Percentiles rank a stretch among this genome's conserved stretches.
Conservation (phyloP, 306 rosid species). For the Luffa aegyptiaca region DNA sequence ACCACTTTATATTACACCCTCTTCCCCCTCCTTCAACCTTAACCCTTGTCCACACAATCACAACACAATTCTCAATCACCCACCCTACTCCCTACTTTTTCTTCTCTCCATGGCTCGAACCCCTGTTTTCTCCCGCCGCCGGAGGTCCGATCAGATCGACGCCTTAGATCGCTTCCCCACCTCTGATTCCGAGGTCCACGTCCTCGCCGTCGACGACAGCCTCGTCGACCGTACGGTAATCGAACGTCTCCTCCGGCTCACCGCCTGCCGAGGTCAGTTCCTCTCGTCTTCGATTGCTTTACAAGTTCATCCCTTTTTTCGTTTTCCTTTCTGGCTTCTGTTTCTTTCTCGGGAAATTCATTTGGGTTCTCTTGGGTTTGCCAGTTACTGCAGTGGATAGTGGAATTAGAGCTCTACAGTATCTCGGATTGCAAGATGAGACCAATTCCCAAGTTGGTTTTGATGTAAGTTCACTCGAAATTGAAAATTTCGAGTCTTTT, state of each 20-base stretch:
- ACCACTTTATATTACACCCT: background rate
- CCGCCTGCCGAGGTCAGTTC: conserved; percentile 64
- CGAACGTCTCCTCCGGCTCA: conserved; percentile 65
- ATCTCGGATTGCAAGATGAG: conserved; percentile 62
- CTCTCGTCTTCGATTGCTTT: background rate
- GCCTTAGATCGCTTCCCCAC: conserved; percentile 14
- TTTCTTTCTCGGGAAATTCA: background rate
- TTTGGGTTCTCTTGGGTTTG: background rate
- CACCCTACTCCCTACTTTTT: no score
- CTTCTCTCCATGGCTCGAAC: conserved; percentile 27
- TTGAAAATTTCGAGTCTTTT: background rate
- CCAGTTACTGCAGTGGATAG: conserved; percentile 94
- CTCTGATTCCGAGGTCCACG: conserved; percentile 51
- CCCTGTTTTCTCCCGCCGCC: conserved; percentile 37
- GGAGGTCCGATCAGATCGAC: conserved; percentile 30
- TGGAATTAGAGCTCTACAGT: conserved; percentile 81
- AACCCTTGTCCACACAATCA: background rate
- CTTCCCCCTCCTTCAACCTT: background rate
- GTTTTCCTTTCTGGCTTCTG: background rate
- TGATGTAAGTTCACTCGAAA: conserved; percentile 28
- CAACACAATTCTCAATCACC: background rate
- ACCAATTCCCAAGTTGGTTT: conserved; percentile 45
- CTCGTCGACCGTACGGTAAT: conserved; percentile 82
- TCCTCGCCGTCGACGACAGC: conserved; percentile 94
- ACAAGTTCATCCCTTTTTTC: background rate